Evolutionary conservation across 2,329 filamentous ascomycete genomes (phyloP).

Genomic region (Colletotrichum tropicale): DNA sequence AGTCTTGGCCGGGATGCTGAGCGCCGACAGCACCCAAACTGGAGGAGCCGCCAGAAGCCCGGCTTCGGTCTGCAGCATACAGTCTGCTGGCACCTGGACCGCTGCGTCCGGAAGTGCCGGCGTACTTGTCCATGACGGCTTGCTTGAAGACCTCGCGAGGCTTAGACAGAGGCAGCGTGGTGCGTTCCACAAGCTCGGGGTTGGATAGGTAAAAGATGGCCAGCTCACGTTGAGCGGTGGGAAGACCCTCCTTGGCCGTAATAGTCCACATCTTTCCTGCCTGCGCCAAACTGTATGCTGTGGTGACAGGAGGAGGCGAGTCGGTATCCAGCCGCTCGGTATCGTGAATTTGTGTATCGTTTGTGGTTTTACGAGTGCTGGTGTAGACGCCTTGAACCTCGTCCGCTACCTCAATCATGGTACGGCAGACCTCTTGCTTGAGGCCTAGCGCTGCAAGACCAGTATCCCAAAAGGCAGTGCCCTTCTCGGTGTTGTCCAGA

Average conservation of each 20-base stretch:
- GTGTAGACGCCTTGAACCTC: slow-evolving; percentile 66
- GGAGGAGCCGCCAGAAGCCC: slow-evolving; percentile 12
- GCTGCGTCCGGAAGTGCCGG: slow-evolving; percentile 35
- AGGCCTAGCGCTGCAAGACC: slow-evolving; percentile 86
- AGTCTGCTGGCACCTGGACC: slow-evolving; percentile 20
- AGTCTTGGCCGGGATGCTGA: slow-evolving; percentile 29
- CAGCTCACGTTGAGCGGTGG: slow-evolving; percentile 89
- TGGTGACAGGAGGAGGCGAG: slow-evolving; percentile 53
- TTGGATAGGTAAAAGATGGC: slow-evolving; percentile 93
- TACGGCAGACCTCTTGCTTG: slow-evolving; percentile 85
- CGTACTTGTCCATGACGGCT: slow-evolving; percentile 77
- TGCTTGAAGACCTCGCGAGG: slow-evolving; percentile 91
- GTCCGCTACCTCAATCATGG: slow-evolving; percentile 70
- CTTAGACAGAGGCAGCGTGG: slow-evolving; percentile 82
- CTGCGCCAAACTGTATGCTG: slow-evolving; percentile 75
- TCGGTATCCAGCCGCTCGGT: slow-evolving; percentile 20
- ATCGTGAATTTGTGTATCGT: slow-evolving; percentile 30
- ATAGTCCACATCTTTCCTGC: slow-evolving; percentile 91
- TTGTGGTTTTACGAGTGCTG: slow-evolving; percentile 58
- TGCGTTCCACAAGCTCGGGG: slow-evolving; percentile 81
- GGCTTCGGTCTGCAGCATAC: slow-evolving; percentile 20
- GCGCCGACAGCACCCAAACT: slow-evolving; percentile 25
- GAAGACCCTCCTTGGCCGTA: slow-evolving; percentile 88
- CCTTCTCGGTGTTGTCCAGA: slow-evolving; percentile 65
- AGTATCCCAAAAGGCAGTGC: slow-evolving; percentile 89